Evolutionary conservation across 2,329 filamentous ascomycete species (phyloP), one percentile per base, ranked within the genome.

Genomic region (Paecilomyces dactylethromorphus): DNA sequence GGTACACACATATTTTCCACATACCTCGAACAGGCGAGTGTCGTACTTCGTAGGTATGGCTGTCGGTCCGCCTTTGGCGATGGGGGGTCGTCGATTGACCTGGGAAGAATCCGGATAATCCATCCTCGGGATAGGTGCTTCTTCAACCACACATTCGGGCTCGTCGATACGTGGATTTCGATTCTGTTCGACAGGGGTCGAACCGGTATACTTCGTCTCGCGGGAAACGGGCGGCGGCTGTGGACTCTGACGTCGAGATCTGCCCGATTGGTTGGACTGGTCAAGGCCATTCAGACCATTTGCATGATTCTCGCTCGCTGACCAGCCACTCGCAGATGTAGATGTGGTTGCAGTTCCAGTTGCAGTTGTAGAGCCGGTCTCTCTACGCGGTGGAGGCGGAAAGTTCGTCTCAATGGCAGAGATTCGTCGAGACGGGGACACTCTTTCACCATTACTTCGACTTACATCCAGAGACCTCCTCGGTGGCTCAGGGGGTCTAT

Each of bases 31-130:
- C 31, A 92, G 80, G 50, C 91, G 87, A 4, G 91, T 90, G 63
- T 97, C 94, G 65, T 96, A 94, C 66, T 91, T 92, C 2, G 90
- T 92, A 31, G 83, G 76, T 58, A 99, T 92, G 63, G 93, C 89
- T 56, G 82, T 82, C n/a, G 84, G 83, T 0, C 89, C 88, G 50
- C 86, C 82, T 65, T 87, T 88, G 65, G 90, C 86, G 56, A 83
- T 83, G 0, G 94, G 94, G 15, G 91, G 89, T 54, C 92, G 84
- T 55, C 94, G 86, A 69, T 97, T 99, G 1, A 91, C 85, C 64
- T 88, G 87, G 1, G 91, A 90, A 1, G 89, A 81, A 74, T 99
- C 92, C 0, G 94, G 94, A 70, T 90, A 97, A 55, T 90, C 84
- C 8, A 82, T 84, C 21, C 78, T 78, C 55, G 78, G 73, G 11